A percentile compares a stretch with the other conserved stretches of the same genome.
phyloP scores from a whole-genome alignment of 2,329 filamentous ascomycete species.

The Colletotrichum sp. region DNA sequence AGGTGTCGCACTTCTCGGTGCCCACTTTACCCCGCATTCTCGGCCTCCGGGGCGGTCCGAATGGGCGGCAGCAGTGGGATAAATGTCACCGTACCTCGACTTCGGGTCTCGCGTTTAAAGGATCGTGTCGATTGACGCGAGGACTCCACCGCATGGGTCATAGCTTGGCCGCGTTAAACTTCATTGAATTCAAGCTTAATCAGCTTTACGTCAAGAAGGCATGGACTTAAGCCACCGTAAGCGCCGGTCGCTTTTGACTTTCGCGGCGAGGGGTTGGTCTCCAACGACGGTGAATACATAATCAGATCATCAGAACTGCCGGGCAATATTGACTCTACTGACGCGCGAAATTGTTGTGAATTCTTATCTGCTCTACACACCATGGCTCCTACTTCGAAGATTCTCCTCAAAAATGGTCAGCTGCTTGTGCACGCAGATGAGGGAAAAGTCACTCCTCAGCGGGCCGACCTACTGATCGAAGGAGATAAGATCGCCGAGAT shows the following conservation, averaged over 20 bases:
- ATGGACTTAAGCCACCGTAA: neutral
- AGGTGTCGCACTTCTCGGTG: neutral
- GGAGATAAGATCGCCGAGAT: slow-evolving; percentile 27
- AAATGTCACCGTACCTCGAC: neutral
- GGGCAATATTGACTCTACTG: rapidly evolving
- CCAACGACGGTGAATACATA: neutral
- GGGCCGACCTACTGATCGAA: neutral
- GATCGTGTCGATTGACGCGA: neutral
- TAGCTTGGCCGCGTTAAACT: neutral
- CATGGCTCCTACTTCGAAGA: neutral
- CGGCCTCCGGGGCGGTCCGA: neutral
- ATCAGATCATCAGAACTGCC: neutral
- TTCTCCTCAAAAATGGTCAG: neutral
- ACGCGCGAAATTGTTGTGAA: rapidly evolving
- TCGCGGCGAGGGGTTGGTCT: neutral
- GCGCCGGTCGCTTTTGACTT: neutral
- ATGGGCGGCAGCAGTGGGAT: neutral
- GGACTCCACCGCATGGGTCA: neutral
- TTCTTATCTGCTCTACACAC: neutral
- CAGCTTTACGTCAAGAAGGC: neutral
- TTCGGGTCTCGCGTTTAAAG: neutral
- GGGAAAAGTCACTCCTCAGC: neutral
- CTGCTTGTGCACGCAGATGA: slow-evolving; percentile 2
- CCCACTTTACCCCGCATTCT: neutral
- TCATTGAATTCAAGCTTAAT: neutral